A percentile compares a stretch with the other conserved stretches of the same genome.
Evolutionary conservation across 2,329 filamentous ascomycete species (phyloP).

Genomic region (Ophiognomonia clavigignenti-juglandacearum): DNA sequence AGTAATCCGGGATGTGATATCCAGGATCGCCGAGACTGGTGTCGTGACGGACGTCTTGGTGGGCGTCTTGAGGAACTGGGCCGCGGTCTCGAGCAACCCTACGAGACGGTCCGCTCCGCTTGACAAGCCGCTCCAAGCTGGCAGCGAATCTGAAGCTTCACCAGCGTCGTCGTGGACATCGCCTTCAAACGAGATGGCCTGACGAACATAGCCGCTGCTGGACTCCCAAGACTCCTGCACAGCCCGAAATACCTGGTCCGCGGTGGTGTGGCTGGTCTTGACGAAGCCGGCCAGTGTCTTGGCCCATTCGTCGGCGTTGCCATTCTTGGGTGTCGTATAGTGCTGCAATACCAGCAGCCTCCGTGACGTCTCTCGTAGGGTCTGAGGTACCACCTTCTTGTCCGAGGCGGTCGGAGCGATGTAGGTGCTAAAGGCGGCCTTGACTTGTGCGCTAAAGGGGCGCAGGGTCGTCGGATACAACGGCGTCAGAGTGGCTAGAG

Average conservation of each 20-base stretch:
- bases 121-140: constrained; percentile 68
- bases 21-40: constrained; percentile 62
- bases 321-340: constrained; percentile 76
- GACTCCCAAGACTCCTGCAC: constrained; percentile 81
- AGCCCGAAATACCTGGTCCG: constrained; percentile 72
- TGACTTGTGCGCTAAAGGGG: constrained; percentile 66
- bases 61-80: constrained; percentile 55
- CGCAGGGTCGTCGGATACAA: constrained; percentile 80
- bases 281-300: constrained; percentile 60
- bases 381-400: constrained; percentile 40
- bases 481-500: constrained; percentile 68
- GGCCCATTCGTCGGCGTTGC: constrained; percentile 72
- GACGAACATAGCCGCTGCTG: constrained; percentile 42
- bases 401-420: constrained; percentile 61
- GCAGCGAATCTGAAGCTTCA: constrained; percentile 46
- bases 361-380: constrained; percentile 54
- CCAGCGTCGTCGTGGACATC: constrained; percentile 45
- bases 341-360: constrained; percentile 67
- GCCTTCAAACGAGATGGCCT: constrained; percentile 38
- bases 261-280: constrained; percentile 61
- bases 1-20: constrained; percentile 66
- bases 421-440: constrained; percentile 51
- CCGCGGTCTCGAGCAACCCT: constrained; percentile 61
- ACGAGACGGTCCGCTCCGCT: constrained; percentile 66
- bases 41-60: constrained; percentile 64